Conservation (phyloP, 352 stramenopile genomes). For the Pythium brachiatum region DNA sequence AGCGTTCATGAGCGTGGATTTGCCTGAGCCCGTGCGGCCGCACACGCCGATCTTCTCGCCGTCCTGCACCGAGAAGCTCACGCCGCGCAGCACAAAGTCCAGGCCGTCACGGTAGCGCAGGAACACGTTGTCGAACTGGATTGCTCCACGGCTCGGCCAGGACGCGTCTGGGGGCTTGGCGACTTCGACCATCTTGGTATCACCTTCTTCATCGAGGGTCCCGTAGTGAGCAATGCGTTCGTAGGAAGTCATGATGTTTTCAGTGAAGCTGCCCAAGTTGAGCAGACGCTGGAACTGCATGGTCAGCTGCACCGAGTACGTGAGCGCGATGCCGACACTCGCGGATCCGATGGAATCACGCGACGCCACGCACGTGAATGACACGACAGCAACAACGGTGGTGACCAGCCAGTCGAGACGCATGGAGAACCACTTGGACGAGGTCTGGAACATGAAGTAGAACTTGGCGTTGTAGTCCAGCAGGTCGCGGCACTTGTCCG, state of each 20-base stretch:
- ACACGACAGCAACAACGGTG: constrained; percentile 49
- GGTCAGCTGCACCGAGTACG: constrained; percentile 75
- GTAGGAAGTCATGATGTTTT: constrained; percentile 67
- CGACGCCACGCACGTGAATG: constrained; percentile 22
- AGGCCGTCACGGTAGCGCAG: constrained; percentile 82
- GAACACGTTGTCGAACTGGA: constrained; percentile 88
- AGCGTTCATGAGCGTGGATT: constrained; percentile 35
- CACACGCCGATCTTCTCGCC: constrained; percentile 77
- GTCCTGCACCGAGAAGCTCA: constrained; percentile 48
- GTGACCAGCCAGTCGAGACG: constrained; percentile 68
- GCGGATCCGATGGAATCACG: constrained; percentile 22
- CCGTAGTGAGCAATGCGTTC: constrained; percentile 67
- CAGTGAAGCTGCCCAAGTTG: constrained; percentile 44
- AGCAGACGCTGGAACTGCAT: constrained; percentile 65
- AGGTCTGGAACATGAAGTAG: constrained; percentile 69
- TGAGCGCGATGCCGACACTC: constrained; percentile 66
- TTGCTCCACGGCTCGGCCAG: constrained; percentile 81
- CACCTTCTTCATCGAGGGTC: constrained; percentile 33
- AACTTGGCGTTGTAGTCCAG: constrained; percentile 65
- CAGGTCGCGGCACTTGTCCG: constrained; percentile 43
- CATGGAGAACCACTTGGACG: constrained; percentile 69
- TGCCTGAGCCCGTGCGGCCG: constrained; percentile 63
- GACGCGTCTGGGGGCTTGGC: constrained; percentile 51
- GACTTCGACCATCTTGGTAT: constrained; percentile 89
- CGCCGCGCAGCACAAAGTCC: constrained; percentile 40